Percentiles rank a stretch among this genome's conserved stretches.
phyloP scores from a whole-genome alignment of 805 yeast species.

The Saturnispora besseyi region DNA sequence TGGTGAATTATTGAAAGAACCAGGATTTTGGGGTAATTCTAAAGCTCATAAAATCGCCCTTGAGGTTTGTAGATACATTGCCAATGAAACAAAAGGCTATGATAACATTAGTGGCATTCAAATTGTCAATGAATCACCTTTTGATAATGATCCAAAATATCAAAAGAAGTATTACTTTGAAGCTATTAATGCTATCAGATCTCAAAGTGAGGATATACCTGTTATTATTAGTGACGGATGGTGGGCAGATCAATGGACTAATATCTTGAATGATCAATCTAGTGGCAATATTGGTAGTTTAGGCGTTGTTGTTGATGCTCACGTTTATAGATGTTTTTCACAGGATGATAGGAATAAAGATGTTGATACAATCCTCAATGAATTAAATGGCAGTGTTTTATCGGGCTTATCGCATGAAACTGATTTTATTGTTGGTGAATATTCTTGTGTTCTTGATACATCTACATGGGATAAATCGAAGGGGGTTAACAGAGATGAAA shows the following conservation, averaged over 20 bases:
- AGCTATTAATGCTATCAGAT: slow-evolving; percentile 54
- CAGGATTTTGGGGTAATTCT: slow-evolving; percentile 55
- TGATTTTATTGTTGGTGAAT: slow-evolving; percentile 83
- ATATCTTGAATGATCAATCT: slow-evolving; percentile 46
- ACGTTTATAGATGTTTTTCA: slow-evolving; percentile 78
- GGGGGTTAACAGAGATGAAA: slow-evolving; percentile 36
- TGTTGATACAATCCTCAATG: slow-evolving; percentile 55
- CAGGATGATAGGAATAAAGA: slow-evolving; percentile 59
- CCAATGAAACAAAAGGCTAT: slow-evolving; percentile 41
- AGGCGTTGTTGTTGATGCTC: slow-evolving; percentile 75
- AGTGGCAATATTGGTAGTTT: slow-evolving; percentile 30
- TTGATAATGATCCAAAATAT: slow-evolving; percentile 40
- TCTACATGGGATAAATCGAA: slow-evolving; percentile 53
- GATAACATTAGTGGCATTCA: slow-evolving; percentile 80
- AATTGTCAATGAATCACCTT: slow-evolving; percentile 76
- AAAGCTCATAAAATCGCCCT: slow-evolving; percentile 37
- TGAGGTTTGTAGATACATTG: slow-evolving; percentile 49
- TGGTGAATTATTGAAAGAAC: slow-evolving; percentile 51
- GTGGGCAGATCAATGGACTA: slow-evolving; percentile 76
- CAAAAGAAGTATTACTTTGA: slow-evolving; percentile 56
- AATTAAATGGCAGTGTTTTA: slow-evolving; percentile 41
- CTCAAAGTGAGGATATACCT: slow-evolving; percentile 49
- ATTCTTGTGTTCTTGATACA: slow-evolving; percentile 77
- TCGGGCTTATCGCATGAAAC: slow-evolving; percentile 37
- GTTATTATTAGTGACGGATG: slow-evolving; percentile 87